These are phyloP conservation scores for Phytophthora chlamydospora DNA, from an alignment of 352 stramenopile species.

Conservation along the genomic window DNA sequence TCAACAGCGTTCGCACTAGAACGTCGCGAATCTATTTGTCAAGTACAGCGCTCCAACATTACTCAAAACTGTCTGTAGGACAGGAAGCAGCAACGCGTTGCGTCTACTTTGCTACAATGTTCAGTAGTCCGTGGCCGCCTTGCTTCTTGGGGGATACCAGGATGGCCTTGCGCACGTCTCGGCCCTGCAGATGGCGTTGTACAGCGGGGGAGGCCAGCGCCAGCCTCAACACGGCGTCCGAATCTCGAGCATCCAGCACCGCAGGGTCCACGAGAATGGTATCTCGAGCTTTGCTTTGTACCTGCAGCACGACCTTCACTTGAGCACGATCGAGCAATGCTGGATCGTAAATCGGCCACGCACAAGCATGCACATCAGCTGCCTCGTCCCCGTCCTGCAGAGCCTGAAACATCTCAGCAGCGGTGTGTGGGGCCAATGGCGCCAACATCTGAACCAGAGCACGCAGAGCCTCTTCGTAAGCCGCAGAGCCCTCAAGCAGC, in stretches of 20 bases:
- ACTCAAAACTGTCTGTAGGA: no score
- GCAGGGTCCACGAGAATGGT: constrained; percentile 69
- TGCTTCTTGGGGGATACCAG: constrained; percentile 85
- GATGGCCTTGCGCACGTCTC: constrained; percentile 74
- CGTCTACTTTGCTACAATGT: constrained; percentile 69
- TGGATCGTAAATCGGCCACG: constrained; percentile 68
- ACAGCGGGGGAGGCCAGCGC: constrained; percentile 60
- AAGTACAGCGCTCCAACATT: neutral
- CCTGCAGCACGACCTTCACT: constrained; percentile 85
- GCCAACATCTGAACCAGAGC: constrained; percentile 80
- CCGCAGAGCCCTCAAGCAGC: constrained; percentile 36
- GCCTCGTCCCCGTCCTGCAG: constrained; percentile 36
- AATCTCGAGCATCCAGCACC: constrained; percentile 49
- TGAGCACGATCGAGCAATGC: constrained; percentile 65
- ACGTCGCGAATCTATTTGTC: constrained; percentile 16
- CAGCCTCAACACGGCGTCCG: constrained; percentile 67
- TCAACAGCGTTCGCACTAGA: neutral
- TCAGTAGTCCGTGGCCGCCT: constrained; percentile 73
- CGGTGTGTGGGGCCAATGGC: constrained; percentile 77
- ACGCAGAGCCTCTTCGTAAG: constrained; percentile 61
- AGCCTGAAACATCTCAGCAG: constrained; percentile 80
- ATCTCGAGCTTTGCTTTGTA: constrained; percentile 78
- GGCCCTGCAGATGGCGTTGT: constrained; percentile 73
- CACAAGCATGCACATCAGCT: constrained; percentile 63
- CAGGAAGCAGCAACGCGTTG: neutral